Conservation (phyloP, 441 rosid genomes). For the Populus hybrid region DNA sequence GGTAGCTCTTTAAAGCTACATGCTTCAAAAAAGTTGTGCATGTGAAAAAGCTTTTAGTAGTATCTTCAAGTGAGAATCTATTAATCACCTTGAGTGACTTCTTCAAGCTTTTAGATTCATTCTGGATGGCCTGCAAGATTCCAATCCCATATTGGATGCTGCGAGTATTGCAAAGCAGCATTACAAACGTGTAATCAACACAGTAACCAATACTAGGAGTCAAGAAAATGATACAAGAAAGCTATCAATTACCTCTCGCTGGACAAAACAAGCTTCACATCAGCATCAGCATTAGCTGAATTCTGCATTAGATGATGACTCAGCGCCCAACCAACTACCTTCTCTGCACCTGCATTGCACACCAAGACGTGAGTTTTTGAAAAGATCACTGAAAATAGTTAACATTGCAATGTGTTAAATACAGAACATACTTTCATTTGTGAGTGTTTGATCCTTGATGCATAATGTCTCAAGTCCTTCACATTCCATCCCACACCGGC, state of each 20-base stretch:
- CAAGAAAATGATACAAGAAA: constrained; percentile 21
- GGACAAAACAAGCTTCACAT: constrained; percentile 56
- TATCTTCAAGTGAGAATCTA: neutral
- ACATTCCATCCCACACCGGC: constrained; percentile 54
- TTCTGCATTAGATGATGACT: constrained; percentile 76
- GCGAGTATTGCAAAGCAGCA: constrained; percentile 39
- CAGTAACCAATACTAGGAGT: constrained; percentile 18
- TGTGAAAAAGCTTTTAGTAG: neutral
- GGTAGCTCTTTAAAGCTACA: neutral
- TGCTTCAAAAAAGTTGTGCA: neutral
- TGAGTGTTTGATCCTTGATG: constrained; percentile 64
- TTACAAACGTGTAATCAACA: constrained; percentile 24
- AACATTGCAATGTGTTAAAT: constrained; percentile 6
- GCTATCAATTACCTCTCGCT: constrained; percentile 61
- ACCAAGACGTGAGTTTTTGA: constrained; percentile 8
- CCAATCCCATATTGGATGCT: constrained; percentile 76
- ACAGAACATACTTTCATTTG: constrained; percentile 65
- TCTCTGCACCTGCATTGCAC: constrained; percentile 68
- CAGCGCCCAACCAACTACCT: constrained; percentile 84
- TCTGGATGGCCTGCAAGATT: constrained; percentile 65
- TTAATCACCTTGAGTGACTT: constrained; percentile 74
- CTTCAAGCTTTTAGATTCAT: constrained; percentile 75
- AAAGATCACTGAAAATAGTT: constrained; percentile 1
- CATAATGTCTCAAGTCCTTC: constrained; percentile 59
- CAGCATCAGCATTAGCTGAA: constrained; percentile 40